Percentiles rank a stretch among this genome's conserved stretches.
These are phyloP conservation scores for Cryptococcus sp. DNA, from an alignment of 1,284 basidiomycete genomes.

Conservation along the genomic window DNA sequence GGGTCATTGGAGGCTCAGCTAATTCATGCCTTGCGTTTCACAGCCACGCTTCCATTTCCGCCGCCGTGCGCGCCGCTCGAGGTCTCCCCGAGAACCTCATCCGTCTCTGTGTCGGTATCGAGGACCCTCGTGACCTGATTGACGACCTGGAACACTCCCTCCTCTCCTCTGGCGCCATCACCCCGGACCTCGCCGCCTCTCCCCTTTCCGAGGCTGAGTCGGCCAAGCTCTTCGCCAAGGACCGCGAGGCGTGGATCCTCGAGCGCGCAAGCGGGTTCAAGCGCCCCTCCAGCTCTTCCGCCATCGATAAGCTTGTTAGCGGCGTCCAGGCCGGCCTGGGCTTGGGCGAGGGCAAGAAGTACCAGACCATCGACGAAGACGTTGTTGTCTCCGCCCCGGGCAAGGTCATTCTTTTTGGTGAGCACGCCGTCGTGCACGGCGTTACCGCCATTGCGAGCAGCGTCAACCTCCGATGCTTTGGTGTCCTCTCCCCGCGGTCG, in stretches of 20 bases:
- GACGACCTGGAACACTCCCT: slow-evolving; percentile 94
- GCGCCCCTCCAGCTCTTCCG: slow-evolving; percentile 24
- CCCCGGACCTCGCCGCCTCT: slow-evolving; percentile 31
- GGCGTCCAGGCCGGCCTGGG: slow-evolving; percentile 36
- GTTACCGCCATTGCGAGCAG: slow-evolving; percentile 94
- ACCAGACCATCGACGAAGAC: slow-evolving; percentile 50
- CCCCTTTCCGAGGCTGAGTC: slow-evolving; percentile 27
- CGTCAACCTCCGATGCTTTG: slow-evolving; percentile 93
- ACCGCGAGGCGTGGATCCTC: slow-evolving; percentile 42
- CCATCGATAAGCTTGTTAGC: slow-evolving; percentile 29
- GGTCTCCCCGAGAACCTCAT: slow-evolving; percentile 97
- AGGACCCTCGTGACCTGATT: slow-evolving; percentile 87
- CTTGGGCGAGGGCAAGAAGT: slow-evolving; percentile 15
- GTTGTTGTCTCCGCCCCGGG: slow-evolving; percentile 88
- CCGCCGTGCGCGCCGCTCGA: slow-evolving; percentile 84
- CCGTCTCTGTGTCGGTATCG: slow-evolving; percentile 96
- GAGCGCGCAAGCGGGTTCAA: slow-evolving; percentile 45
- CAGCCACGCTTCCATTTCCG: slow-evolving; percentile 96
- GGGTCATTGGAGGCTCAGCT: no score
- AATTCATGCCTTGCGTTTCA: slow-evolving; percentile 4
- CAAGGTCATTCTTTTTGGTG: slow-evolving; percentile 97
- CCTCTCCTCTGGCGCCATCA: slow-evolving; percentile 83
- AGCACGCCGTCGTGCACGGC: slow-evolving; percentile 98
- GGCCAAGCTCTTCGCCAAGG: slow-evolving; percentile 36
- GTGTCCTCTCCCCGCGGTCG: slow-evolving; percentile 68